Evolutionary conservation across 176 grass and related monocot species (phyloP).

Genomic region (Paspalum vaginatum): DNA sequence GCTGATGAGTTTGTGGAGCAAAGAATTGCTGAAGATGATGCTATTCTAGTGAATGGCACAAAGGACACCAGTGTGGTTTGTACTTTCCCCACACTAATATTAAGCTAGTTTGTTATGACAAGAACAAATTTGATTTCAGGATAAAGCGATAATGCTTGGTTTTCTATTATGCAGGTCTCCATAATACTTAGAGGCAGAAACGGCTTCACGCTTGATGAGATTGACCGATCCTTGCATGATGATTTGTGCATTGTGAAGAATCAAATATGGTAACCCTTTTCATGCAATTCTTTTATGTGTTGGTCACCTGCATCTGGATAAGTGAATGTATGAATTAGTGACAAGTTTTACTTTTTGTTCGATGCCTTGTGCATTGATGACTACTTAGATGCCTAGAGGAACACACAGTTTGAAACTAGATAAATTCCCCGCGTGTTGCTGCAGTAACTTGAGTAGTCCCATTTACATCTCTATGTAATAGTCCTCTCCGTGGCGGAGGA

Average conservation of each 20-base stretch:
- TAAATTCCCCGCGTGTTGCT: too few species aligned
- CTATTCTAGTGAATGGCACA: constrained; percentile 88
- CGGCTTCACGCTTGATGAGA: constrained; percentile 88
- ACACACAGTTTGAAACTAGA: background rate
- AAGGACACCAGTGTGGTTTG: constrained; percentile 81
- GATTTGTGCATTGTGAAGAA: constrained; percentile 82
- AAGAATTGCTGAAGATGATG: constrained; percentile 84
- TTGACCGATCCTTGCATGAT: constrained; percentile 83
- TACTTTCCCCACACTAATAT: constrained; percentile 29
- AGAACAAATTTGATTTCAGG: background rate
- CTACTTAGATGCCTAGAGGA: background rate
- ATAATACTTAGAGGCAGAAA: constrained; percentile 92
- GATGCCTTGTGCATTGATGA: background rate
- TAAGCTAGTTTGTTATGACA: background rate
- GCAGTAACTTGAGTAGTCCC: too few species aligned
- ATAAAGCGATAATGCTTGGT: constrained; percentile 58
- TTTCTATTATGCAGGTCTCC: constrained; percentile 65
- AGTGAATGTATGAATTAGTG: background rate
- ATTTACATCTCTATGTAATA: too few species aligned
- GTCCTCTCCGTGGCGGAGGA: too few species aligned
- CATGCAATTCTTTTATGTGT: background rate
- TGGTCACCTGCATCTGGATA: background rate
- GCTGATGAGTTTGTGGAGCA: constrained; percentile 83
- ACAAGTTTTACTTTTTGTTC: background rate
- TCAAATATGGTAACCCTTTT: constrained; percentile 72